Conservation (phyloP, 345 rosid genomes). For the Citrus sp. region DNA sequence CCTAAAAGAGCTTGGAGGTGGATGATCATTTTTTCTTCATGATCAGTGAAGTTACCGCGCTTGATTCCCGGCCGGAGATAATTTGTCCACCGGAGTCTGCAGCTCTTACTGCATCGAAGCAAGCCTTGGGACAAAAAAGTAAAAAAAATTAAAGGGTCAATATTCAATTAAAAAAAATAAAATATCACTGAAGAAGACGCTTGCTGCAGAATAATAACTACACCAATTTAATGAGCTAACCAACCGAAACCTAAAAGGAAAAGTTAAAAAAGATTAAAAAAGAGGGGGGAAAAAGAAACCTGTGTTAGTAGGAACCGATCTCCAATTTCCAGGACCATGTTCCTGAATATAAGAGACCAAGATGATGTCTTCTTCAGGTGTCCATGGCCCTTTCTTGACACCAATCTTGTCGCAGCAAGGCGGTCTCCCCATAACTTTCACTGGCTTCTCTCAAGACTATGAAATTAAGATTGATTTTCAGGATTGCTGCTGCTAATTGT, state of each 20-base stretch:
- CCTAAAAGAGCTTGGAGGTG: slow-evolving; percentile 99
- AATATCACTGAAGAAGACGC: not conserved
- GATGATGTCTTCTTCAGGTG: slow-evolving; percentile 94
- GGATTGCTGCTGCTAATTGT: not conserved
- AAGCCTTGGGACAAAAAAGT: slow-evolving; percentile 39
- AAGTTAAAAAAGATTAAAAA: not conserved
- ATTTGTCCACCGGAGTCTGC: slow-evolving; percentile 98
- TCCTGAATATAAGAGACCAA: slow-evolving; percentile 87
- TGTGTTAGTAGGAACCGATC: slow-evolving; percentile 76
- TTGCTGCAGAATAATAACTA: slow-evolving; percentile 21
- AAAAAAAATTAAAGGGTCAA: too few relatives aligned
- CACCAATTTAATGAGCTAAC: slow-evolving; percentile 47
- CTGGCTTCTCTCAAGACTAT: not conserved
- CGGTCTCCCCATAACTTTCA: slow-evolving; percentile 68
- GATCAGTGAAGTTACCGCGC: slow-evolving; percentile 82
- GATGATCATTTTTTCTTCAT: slow-evolving; percentile 89
- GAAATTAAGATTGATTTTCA: not conserved
- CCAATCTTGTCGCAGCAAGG: slow-evolving; percentile 84
- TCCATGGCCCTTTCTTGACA: slow-evolving; percentile 99
- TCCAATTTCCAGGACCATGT: slow-evolving; percentile 96
- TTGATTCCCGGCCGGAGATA: slow-evolving; percentile 92
- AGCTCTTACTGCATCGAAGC: slow-evolving; percentile 97
- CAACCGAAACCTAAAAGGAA: slow-evolving; percentile 27
- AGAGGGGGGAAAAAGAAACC: slow-evolving; percentile 36
- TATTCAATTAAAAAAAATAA: too few relatives aligned